These are phyloP conservation scores for Nannochloropsis gaditana DNA, from an alignment of 108 stramenopile species.

Conservation along the genomic window DNA sequence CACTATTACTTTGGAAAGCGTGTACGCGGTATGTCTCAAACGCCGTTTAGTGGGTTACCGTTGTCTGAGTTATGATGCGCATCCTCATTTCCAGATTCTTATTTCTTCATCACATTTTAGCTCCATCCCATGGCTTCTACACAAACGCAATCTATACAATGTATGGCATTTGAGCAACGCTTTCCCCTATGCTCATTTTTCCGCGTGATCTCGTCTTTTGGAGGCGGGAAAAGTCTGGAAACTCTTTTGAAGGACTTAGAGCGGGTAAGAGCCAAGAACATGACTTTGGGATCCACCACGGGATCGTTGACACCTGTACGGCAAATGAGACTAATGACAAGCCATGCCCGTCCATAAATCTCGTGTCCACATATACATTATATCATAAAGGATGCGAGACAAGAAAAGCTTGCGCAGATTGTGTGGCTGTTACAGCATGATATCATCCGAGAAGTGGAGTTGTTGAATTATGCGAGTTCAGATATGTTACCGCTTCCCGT, in stretches of 20 bases:
- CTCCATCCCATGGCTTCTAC: background rate
- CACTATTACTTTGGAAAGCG: background rate
- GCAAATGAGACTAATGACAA: too few relatives aligned
- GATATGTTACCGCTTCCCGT: too few relatives aligned
- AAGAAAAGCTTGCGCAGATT: background rate
- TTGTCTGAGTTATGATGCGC: background rate
- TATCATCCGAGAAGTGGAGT: slow-evolving; percentile 6
- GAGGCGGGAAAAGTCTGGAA: background rate
- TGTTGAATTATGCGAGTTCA: background rate
- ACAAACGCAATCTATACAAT: background rate
- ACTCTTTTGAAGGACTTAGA: background rate
- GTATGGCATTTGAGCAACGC: background rate
- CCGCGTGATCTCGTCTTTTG: background rate
- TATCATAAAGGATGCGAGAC: background rate
- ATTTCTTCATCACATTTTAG: background rate
- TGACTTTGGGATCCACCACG: too few relatives aligned
- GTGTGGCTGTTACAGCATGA: background rate
- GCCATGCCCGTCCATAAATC: too few relatives aligned
- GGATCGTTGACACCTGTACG: too few relatives aligned
- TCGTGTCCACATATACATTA: background rate
- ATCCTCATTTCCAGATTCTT: background rate
- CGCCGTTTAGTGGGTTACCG: too few relatives aligned
- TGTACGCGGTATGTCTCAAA: background rate
- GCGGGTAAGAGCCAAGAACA: background rate
- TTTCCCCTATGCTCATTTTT: background rate